These are phyloP conservation scores for Fragilaria radians DNA, from an alignment of 108 stramenopile species.

Conservation along the genomic window DNA sequence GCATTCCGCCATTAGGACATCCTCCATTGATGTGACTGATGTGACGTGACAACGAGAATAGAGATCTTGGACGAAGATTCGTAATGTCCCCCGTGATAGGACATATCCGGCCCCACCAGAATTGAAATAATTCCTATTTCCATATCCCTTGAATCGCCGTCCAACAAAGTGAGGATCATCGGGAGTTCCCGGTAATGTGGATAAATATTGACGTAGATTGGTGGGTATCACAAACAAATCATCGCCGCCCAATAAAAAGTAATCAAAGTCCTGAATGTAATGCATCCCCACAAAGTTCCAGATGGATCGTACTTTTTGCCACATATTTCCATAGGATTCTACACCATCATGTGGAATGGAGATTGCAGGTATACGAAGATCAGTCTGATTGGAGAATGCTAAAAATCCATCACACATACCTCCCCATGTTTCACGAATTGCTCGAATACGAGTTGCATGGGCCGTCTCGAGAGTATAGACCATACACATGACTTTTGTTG, in stretches of 20 bases:
- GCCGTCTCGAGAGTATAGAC: slow-evolving; percentile 67
- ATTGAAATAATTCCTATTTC: slow-evolving; percentile 52
- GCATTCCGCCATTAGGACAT: slow-evolving; percentile 53
- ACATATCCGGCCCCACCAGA: slow-evolving; percentile 89
- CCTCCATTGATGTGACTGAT: slow-evolving; percentile 44
- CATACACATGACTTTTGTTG: slow-evolving; percentile 61
- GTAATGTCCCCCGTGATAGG: slow-evolving; percentile 62
- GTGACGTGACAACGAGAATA: slow-evolving; percentile 39
- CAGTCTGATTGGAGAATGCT: slow-evolving; percentile 53
- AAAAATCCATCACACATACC: slow-evolving; percentile 88
- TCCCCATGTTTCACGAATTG: slow-evolving; percentile 38
- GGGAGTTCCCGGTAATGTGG: slow-evolving; percentile 23
- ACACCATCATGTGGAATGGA: slow-evolving; percentile 49
- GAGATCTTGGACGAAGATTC: neutral
- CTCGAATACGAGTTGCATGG: slow-evolving; percentile 45
- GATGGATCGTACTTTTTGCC: slow-evolving; percentile 66
- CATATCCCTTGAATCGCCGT: slow-evolving; percentile 42
- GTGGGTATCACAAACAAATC: slow-evolving; percentile 87
- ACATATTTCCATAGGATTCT: slow-evolving; percentile 70
- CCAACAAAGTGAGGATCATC: slow-evolving; percentile 69
- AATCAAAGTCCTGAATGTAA: slow-evolving; percentile 84
- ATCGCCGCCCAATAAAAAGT: slow-evolving; percentile 89
- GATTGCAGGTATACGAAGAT: slow-evolving; percentile 44
- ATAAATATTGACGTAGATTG: slow-evolving; percentile 73
- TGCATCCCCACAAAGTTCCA: slow-evolving; percentile 83